Conservation (phyloP, 1,139 yeast genomes). For the Meyerozyma athensensis region DNA sequence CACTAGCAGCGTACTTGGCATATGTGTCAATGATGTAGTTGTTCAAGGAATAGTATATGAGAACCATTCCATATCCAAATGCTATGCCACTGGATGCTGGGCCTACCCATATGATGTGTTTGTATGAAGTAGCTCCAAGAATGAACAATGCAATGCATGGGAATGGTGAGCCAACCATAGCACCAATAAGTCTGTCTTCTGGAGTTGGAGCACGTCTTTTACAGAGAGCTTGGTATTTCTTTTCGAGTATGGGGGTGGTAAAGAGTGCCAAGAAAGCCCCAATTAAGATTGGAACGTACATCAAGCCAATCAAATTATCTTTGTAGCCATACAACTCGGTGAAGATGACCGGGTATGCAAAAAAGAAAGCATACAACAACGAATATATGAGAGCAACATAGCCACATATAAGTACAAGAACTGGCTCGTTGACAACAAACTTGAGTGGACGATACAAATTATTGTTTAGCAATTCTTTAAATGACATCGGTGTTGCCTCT, state of each 20-base stretch:
- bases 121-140: slow-evolving; percentile 81
- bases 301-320: slow-evolving; percentile 71
- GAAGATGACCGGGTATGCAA: slow-evolving; percentile 80
- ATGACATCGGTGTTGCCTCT: slow-evolving; percentile 69
- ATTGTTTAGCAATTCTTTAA: slow-evolving; percentile 59
- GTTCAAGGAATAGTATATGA: slow-evolving; percentile 80
- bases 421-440: slow-evolving; percentile 76
- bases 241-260: slow-evolving; percentile 71
- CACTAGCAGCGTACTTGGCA: slow-evolving; percentile 84
- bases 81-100: slow-evolving; percentile 89
- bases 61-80: slow-evolving; percentile 89
- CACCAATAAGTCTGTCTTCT: slow-evolving; percentile 83
- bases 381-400: slow-evolving; percentile 88
- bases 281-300: slow-evolving; percentile 82
- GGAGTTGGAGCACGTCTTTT: slow-evolving; percentile 67
- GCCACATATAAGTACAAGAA: slow-evolving; percentile 72
- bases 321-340: slow-evolving; percentile 59
- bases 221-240: slow-evolving; percentile 47
- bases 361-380: slow-evolving; percentile 84
- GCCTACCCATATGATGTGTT: slow-evolving; percentile 86
- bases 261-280: slow-evolving; percentile 73
- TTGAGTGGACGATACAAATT: slow-evolving; percentile 72
- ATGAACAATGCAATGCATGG: slow-evolving; percentile 85
- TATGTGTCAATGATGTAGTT: slow-evolving; percentile 87
- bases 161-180: slow-evolving; percentile 86